phyloP scores from a whole-genome alignment of 164 flowering plant genomes.

The Buxus sempervirens region DNA sequence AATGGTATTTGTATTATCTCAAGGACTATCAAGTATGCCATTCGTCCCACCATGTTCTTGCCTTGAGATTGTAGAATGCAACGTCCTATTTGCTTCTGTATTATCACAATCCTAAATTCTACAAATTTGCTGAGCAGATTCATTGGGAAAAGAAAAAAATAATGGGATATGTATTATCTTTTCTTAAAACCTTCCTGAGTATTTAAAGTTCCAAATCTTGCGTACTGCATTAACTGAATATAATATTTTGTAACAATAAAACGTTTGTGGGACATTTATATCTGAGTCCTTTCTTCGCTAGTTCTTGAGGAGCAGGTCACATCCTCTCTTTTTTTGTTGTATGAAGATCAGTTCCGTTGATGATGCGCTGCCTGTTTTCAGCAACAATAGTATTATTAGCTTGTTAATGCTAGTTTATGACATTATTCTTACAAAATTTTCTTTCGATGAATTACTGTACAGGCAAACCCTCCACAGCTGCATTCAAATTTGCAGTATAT shows the following conservation, averaged over 20 bases:
- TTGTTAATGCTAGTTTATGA: neutral
- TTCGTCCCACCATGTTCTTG: too few species aligned
- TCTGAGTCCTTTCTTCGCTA: neutral
- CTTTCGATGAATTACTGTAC: constrained; percentile 15
- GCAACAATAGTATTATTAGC: neutral
- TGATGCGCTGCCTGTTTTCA: neutral
- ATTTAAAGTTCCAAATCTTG: too few species aligned
- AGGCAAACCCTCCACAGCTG: constrained; percentile 98
- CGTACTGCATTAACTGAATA: neutral
- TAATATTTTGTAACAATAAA: too few species aligned
- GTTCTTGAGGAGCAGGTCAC: neutral
- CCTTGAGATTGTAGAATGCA: too few species aligned
- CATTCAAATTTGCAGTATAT: constrained; percentile 86
- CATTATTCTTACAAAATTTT: neutral
- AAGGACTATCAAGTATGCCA: too few species aligned
- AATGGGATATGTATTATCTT: too few species aligned
- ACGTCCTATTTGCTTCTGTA: too few species aligned
- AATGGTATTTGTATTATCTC: too few species aligned
- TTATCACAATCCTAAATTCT: too few species aligned
- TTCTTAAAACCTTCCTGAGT: too few species aligned
- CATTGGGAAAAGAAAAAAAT: too few species aligned
- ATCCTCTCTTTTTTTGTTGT: neutral
- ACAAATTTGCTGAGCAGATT: too few species aligned
- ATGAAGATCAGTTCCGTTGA: neutral
- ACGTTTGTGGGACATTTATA: neutral